Base-by-base conservation (phyloP, 2,329 filamentous ascomycete species). In the Alternaria tenuissima region DNA sequence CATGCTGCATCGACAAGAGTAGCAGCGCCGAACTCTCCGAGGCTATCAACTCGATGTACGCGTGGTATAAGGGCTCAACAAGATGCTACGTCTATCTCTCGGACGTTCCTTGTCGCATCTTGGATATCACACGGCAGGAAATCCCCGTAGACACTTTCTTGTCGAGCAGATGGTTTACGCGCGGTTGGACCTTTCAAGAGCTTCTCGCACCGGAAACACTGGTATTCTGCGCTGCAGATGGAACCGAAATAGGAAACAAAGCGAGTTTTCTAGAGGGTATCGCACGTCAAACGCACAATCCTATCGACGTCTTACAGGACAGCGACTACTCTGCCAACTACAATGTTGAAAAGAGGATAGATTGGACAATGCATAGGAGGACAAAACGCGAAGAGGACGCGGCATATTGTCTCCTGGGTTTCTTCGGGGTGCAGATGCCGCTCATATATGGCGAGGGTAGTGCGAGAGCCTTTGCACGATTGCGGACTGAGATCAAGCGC, bases 391-490 rank as follows among this genome's bases (percentile, higher is more conserved):
- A 52, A 38, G 74, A 77, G 63, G 75, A 77, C 53, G 52, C 34
- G 6, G 70, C 72, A 1, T 77, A 77, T 52, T 75, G 42, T 22
- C 61, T 77, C 1, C 53, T 77, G 3, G 75, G 74, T 0, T 47
- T 75, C 4, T 71, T 75, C 51, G 64, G 62, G 43, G 60, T 77
- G 2, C 59, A 62, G 1, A 59, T 64, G 52, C 55, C 62, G 26
- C 42, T 59, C 3, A 38, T 64, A 12, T 64, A 64, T 11, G 62
- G 55, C 7, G 55, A 64, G 36, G 59, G 62, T 4, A 20, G 3
- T 7, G 7, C 4, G 2, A 48, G 12, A 4, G 44, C 44, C 1
- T 47, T 47, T 16, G 18, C 9, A 20, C 28, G 44, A 12, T 18
- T 47, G 4, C 9, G 2, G 12, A 20, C 7, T 1, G n/a, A 47